phyloP scores from a whole-genome alignment of 805 yeast genomes.

The Candida peoriensis region DNA sequence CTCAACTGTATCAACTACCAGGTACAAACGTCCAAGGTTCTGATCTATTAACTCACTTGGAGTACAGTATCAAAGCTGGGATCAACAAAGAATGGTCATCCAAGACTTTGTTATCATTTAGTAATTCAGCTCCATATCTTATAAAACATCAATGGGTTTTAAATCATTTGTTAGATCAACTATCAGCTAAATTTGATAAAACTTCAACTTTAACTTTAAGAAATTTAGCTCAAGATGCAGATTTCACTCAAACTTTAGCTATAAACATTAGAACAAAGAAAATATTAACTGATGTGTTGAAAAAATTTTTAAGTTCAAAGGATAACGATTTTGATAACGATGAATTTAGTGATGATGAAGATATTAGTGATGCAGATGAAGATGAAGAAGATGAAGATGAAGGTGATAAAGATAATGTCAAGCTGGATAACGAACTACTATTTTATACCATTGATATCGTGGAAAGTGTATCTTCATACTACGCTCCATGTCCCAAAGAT shows the following conservation, averaged over 20 bases:
- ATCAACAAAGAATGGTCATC: constrained; percentile 24
- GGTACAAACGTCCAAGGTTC: constrained; percentile 19
- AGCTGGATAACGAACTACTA: constrained; percentile 50
- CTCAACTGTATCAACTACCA: constrained; percentile 11
- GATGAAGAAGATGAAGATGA: constrained; percentile 23
- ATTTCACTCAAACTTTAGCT: constrained; percentile 74
- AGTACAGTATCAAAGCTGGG: constrained; percentile 18
- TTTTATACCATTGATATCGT: constrained; percentile 71
- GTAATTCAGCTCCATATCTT: constrained; percentile 18
- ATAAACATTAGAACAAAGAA: constrained; percentile 43
- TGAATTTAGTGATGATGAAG: too few relatives aligned
- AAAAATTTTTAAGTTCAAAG: constrained; percentile 12
- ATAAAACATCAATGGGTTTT: constrained; percentile 21
- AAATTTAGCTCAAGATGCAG: constrained; percentile 78
- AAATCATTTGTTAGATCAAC: constrained; percentile 18
- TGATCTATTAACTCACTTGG: constrained; percentile 22
- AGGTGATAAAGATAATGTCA: constrained; percentile 19
- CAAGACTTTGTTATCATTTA: constrained; percentile 17
- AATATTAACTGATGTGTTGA: constrained; percentile 39
- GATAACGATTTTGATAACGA: too few relatives aligned
- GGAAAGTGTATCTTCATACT: constrained; percentile 79
- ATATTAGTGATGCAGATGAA: constrained; percentile 17
- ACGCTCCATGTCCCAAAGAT: constrained; percentile 66
- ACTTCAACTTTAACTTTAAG: constrained; percentile 51
- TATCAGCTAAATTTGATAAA: constrained; percentile 15